Base-by-base conservation (phyloP, 2,329 filamentous ascomycete species). In the Cladosporium phlei region DNA sequence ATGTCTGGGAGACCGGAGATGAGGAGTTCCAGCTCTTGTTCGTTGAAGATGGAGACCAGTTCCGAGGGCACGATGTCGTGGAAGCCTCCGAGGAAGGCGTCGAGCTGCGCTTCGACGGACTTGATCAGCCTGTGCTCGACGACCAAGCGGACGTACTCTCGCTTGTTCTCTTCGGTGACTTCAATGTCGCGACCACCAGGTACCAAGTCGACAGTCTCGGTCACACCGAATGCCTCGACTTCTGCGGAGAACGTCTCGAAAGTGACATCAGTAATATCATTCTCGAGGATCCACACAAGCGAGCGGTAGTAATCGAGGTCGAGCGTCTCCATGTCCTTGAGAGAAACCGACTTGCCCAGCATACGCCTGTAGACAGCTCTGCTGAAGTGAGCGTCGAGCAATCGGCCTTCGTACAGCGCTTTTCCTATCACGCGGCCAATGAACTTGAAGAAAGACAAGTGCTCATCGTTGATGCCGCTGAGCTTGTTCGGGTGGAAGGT, bases 291-390 rank as follows among this genome's bases (percentile, higher is more conserved):
- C 94, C 94, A 98, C 51, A 93, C 82, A 17, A 98, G 78, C 11
- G 91, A 97, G 68, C 97, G 98, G 80, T 97, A 96, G 72, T 98
- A 98, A 61, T 98, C 91, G 3, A 95, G 83, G 66, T 98, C 93
- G 52, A 98, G 86, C 17, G 90, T 96, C 68, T 98, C 93, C 89
- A 98, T 97, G 61, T 98, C 93, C 73, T 98, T 98, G 68, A 98
- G 86, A 7, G 90, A 96, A 30, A 97, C 91, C 3, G 88, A 82
- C 66, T 94, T 95, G 64, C 93, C 88, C 21, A 98, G 80, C 54
- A 98, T 96, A 56, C 88, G 86, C 74, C 97, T 97, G 77, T 98
- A 98, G 42, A 98, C 91, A 11, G 94, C 94, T 63, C 93, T 84
- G 70, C 91, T 97, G 74, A 98, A 98, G 76, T 97, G 95, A 68